Evolutionary conservation across 2,329 filamentous ascomycete species (phyloP).

Genomic region (Arachnomyces sp.): DNA sequence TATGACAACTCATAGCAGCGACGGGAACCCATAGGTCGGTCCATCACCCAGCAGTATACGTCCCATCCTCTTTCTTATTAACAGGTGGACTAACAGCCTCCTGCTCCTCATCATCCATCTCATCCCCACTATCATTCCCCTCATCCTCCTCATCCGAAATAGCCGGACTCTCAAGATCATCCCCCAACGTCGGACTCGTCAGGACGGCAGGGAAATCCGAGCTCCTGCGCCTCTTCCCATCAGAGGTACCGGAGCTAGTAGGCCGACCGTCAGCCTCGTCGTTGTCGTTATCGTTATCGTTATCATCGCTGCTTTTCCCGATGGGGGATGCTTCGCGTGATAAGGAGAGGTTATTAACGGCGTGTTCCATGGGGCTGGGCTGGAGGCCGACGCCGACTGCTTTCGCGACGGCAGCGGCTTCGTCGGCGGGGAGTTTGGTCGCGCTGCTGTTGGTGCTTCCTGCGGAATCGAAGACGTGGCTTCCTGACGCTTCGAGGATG

Average conservation of each 20-base stretch:
- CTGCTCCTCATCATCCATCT: constrained; percentile 4
- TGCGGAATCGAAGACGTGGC: constrained; percentile 45
- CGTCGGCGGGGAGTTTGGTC: constrained; percentile 37
- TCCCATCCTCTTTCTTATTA: too few relatives aligned
- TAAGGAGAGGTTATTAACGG: neutral
- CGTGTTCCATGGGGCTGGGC: constrained; percentile 5
- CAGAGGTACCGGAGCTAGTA: constrained; percentile 5
- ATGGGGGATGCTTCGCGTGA: neutral
- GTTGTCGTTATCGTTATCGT: neutral
- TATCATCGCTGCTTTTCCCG: neutral
- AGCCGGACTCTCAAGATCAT: constrained; percentile 7
- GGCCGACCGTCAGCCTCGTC: constrained; percentile 8
- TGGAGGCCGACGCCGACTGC: constrained; percentile 36
- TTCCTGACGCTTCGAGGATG: constrained; percentile 53
- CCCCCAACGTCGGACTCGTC: constrained; percentile 10
- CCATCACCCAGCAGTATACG: too few relatives aligned
- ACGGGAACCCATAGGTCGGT: too few relatives aligned
- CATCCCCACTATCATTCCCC: neutral
- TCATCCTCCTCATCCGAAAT: constrained; percentile 6
- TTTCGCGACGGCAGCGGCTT: constrained; percentile 43
- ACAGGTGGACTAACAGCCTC: neutral
- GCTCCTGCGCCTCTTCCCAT: constrained; percentile 5
- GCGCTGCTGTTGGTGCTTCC: constrained; percentile 39
- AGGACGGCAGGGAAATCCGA: constrained; percentile 8
- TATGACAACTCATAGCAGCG: too few relatives aligned